Percentiles rank a stretch among this genome's conserved stretches.
Evolutionary conservation across 1,284 basidiomycete species (phyloP).

Genomic region (Heterobasidion occidentale): DNA sequence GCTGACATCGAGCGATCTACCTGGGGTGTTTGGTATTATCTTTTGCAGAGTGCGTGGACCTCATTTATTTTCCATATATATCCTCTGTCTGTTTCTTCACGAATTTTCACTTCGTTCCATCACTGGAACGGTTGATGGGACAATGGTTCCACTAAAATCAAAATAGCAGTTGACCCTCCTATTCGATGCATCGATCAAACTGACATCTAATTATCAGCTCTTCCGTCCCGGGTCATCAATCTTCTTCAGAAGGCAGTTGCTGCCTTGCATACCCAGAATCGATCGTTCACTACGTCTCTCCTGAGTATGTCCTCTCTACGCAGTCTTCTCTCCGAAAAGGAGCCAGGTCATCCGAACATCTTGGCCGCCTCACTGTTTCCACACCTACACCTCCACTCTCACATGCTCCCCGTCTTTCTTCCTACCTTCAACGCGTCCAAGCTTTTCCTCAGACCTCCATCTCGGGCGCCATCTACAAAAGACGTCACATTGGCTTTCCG

Average conservation of each 20-base stretch:
- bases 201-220: constrained; percentile 29
- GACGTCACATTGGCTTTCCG: constrained; percentile 14
- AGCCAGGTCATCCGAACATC: constrained; percentile 34
- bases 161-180: no score
- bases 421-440: constrained; percentile 2
- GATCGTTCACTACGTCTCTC: constrained; percentile 39
- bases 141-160: not conserved
- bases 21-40: constrained; percentile 41
- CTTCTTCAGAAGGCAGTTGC: constrained; percentile 33
- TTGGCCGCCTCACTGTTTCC: constrained; percentile 57
- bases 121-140: not conserved
- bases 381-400: constrained; percentile 34
- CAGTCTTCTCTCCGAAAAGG: constrained; percentile 36
- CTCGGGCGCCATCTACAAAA: constrained; percentile 2
- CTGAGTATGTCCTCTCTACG: constrained; percentile 45
- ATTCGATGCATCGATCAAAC: no score
- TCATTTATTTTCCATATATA: constrained; percentile 2
- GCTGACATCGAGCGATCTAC: constrained; percentile 51
- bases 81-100: not conserved
- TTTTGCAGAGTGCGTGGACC: constrained; percentile 56
- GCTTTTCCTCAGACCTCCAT: not conserved
- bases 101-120: not conserved
- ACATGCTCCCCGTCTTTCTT: constrained; percentile 15
- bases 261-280: constrained; percentile 34
- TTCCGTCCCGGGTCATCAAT: constrained; percentile 45